These are phyloP conservation scores for Actinomortierella ambigua DNA, from an alignment of 371 early-diverging fungal species.

Conservation along the genomic window DNA sequence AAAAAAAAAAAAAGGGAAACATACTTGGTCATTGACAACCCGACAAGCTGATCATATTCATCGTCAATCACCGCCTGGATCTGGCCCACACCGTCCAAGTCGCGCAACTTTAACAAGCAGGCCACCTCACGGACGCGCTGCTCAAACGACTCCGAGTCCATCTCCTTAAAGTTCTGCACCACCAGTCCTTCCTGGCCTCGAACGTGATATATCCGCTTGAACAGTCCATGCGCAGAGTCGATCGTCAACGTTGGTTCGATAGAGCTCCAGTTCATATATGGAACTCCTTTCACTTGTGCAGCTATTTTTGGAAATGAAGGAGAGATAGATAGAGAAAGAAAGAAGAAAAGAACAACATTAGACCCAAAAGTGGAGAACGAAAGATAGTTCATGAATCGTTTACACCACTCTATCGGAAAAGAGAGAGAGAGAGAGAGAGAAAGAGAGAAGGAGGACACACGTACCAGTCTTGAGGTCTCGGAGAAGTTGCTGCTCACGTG, in stretches of 20 bases:
- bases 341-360: too few species aligned
- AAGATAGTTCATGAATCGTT: too few species aligned
- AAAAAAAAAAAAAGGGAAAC: conserved; percentile 3
- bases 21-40: conserved; percentile 46
- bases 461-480: too few species aligned
- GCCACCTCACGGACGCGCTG: conserved; percentile 45
- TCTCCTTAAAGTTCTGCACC: conserved; percentile 44
- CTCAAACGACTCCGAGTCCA: conserved; percentile 45
- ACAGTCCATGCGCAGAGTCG: conserved; percentile 46
- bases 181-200: conserved; percentile 25
- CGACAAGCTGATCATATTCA: conserved; percentile 38
- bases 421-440: too few species aligned
- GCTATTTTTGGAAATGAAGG: conserved; percentile 2
- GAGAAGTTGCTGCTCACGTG: too few species aligned
- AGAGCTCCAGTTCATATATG: conserved; percentile 26
- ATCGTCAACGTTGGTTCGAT: conserved; percentile 47
- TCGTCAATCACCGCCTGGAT: conserved; percentile 43
- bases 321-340: too few species aligned
- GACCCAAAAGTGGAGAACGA: too few species aligned
- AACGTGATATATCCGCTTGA: conserved; percentile 48
- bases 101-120: conserved; percentile 34
- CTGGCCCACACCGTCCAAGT: conserved; percentile 36
- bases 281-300: conserved; percentile 36
- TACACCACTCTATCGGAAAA: too few species aligned
- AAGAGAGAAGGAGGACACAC: too few species aligned